phyloP scores from a whole-genome alignment of 306 rosid species.

The Sechiopsis laciniata region DNA sequence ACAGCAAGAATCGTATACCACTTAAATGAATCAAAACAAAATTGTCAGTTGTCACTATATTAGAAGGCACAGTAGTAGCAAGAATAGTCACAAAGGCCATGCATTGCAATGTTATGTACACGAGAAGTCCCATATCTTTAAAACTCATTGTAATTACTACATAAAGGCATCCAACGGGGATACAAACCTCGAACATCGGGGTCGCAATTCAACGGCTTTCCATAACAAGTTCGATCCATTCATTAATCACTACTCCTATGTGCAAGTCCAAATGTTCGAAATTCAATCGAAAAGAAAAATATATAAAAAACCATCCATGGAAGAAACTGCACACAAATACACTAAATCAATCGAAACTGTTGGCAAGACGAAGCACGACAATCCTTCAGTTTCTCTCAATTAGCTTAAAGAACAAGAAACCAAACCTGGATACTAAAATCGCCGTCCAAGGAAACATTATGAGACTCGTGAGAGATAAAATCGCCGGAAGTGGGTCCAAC shows the following conservation, averaged over 20 bases:
- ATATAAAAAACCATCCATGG: too few species aligned
- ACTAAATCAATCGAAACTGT: neutral
- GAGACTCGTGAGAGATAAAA: slow-evolving; percentile 72
- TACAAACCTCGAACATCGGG: neutral
- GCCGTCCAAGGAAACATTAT: slow-evolving; percentile 84
- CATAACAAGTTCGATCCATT: neutral
- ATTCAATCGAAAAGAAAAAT: too few species aligned
- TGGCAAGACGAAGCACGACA: too few species aligned
- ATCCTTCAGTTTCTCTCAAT: neutral
- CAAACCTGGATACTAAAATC: slow-evolving; percentile 96
- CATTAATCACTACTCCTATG: neutral
- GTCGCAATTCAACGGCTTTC: neutral
- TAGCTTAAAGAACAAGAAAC: neutral
- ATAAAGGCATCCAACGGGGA: neutral
- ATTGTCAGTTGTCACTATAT: neutral
- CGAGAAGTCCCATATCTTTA: neutral
- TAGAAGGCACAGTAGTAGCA: neutral
- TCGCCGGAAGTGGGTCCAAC: slow-evolving; percentile 49
- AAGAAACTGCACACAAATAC: too few species aligned
- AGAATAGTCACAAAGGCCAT: neutral
- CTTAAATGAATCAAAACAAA: neutral
- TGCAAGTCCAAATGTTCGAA: neutral
- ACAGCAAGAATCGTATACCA: neutral
- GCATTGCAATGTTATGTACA: neutral
- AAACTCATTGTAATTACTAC: slow-evolving; percentile 5